Evolutionary conservation across 257 asterid species (phyloP), one percentile per base, ranked within the genome.

Genomic region (Penstemon davidsonii): DNA sequence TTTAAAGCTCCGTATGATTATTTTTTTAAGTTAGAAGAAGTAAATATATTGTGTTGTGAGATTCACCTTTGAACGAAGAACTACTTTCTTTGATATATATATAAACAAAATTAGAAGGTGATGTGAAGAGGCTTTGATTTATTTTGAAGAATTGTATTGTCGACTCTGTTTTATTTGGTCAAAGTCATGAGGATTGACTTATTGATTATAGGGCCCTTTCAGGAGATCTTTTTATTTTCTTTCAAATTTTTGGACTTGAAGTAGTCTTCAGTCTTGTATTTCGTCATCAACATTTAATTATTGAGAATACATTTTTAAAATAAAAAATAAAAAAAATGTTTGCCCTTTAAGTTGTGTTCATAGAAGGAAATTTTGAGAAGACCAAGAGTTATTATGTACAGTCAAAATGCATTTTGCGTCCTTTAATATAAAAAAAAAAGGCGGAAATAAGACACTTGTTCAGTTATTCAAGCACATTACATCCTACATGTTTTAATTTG

Each of bases 171-270:
- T 64, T 47, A 44, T 40, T 70, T 18, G 71, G 79, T 70, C 79
- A 25, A 78, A 78, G 83, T 78, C 83, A 53, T 4, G 40, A n/a
- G 50, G n/a, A 13, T 69, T 70, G 83, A 78, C 73, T 78, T 74
- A 42, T 42, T 13, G 52, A 13, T 60, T 70, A 7, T 0, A 56
- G 72, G 55, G 33, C 68, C 64, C 60, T 37, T 1, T 15, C 12
- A 47, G 15, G 44, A 11, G 46, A 18, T 37, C n/a, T 64, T 61
- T 1, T 13, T 61, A 15, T 66, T 19, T 37, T n/a, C 7, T 68
- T 68, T 49, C 36, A 0, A 55, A 41, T 0, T 52, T 62, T 61
- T 55, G 45, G 64, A 56, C 37, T 44, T 74, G 75, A 75, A 64
- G 47, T 5, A 25, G 79, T 75, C 79, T 19, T 62, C 11, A 18